Evolutionary conservation across 1,139 yeast genomes (phyloP).

Genomic region (Meyerozyma sp.): DNA sequence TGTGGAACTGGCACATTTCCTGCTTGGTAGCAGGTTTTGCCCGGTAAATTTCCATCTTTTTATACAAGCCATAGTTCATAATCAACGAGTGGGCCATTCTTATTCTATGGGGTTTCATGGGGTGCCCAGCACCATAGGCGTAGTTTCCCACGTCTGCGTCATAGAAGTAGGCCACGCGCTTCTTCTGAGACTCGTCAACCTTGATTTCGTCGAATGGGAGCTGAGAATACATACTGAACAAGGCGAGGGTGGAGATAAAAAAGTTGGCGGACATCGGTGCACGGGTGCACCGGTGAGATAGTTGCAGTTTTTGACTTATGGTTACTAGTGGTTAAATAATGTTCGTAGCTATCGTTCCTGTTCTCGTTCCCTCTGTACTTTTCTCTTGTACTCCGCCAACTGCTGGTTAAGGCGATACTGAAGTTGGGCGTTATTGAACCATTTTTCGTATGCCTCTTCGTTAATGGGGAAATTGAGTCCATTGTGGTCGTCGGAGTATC

Average conservation of each 20-base stretch:
- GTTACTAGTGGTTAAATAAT: no score
- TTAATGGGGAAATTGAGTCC: conserved; percentile 52
- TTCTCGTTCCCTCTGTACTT: conserved; percentile 6
- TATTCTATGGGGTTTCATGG: conserved; percentile 97
- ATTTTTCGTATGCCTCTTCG: conserved; percentile 32
- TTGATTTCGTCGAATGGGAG: conserved; percentile 44
- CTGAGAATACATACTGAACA: conserved; percentile 30
- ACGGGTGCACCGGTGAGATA: neutral
- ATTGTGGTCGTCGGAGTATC: conserved; percentile 23
- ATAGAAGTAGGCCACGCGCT: conserved; percentile 43
- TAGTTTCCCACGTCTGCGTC: conserved; percentile 91
- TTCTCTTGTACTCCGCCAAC: conserved; percentile 16
- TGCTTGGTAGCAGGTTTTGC: conserved; percentile 98
- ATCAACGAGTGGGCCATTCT: conserved; percentile 97
- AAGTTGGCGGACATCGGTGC: neutral
- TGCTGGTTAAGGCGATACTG: conserved; percentile 48
- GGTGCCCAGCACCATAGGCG: conserved; percentile 97
- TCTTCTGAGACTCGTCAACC: conserved; percentile 36
- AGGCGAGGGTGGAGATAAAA: neutral
- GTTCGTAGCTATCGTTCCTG: neutral
- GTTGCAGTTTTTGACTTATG: no score
- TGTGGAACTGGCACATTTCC: conserved; percentile 98
- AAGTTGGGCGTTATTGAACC: conserved; percentile 37
- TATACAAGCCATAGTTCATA: conserved; percentile 95
- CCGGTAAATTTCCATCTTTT: conserved; percentile 93